Conservation (phyloP, 2,329 filamentous ascomycete species). For the Coniochaeta prunicola region DNA sequence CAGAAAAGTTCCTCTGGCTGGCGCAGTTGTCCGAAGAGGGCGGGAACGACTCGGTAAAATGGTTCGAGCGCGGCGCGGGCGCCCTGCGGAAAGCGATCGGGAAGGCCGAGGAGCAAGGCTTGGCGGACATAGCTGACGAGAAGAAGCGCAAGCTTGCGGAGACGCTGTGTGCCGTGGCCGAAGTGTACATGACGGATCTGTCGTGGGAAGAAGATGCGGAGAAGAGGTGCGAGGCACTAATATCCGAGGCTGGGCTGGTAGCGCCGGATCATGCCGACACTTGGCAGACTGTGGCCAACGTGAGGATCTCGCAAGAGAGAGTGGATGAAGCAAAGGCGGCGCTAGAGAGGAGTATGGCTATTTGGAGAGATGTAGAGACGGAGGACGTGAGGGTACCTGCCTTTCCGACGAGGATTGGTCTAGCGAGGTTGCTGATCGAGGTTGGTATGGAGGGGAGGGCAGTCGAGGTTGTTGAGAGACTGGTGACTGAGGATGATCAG, state of each 20-base stretch:
- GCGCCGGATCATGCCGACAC: conserved; percentile 77
- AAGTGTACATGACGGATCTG: conserved; percentile 98
- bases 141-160: conserved; percentile 78
- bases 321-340: conserved; percentile 74
- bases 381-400: conserved; percentile 70
- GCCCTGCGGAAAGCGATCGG: conserved; percentile 68
- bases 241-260: conserved; percentile 84
- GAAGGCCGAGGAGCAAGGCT: conserved; percentile 41
- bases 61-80: conserved; percentile 64
- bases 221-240: conserved; percentile 73
- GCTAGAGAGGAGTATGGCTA: conserved; percentile 66
- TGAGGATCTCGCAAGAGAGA: conserved; percentile 81
- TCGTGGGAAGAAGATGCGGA: conserved; percentile 92
- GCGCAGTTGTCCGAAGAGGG: conserved; percentile 78
- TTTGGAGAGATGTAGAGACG: conserved; percentile 76
- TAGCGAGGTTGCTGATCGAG: conserved; percentile 83
- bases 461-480: conserved; percentile 72
- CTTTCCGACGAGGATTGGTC: conserved; percentile 76
- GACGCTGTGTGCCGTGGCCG: conserved; percentile 86
- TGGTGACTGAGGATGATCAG: conserved; percentile 83
- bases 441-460: conserved; percentile 80
- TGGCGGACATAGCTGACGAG: conserved; percentile 35
- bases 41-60: conserved; percentile 56
- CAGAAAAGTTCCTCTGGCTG: conserved; percentile 92
- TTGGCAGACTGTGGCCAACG: conserved; percentile 91